A percentile compares a stretch with the other conserved stretches of the same genome.
Evolutionary conservation across 2,329 filamentous ascomycete genomes (phyloP).

Genomic region (Colletotrichum godetiae): DNA sequence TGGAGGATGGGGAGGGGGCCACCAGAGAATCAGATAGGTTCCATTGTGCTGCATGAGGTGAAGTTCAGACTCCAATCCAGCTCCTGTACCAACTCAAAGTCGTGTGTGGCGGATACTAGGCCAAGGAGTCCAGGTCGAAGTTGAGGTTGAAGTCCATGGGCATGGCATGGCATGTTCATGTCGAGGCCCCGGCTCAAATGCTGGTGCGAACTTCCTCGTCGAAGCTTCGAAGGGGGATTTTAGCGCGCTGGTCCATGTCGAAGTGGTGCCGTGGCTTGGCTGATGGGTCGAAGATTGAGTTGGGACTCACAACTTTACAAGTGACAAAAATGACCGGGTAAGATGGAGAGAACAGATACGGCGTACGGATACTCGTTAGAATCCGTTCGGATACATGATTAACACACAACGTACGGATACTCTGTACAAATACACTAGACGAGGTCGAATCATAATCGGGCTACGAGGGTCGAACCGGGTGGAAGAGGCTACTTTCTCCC

Average conservation of each 20-base stretch:
- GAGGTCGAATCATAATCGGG: not conserved
- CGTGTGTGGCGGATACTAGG: not conserved
- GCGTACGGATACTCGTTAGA: too few relatives aligned
- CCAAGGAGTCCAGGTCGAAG: not conserved
- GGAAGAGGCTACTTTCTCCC: conserved; percentile 9
- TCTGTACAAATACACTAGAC: not conserved
- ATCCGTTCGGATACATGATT: too few relatives aligned
- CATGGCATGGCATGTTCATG: not conserved
- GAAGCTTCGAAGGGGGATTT: not conserved
- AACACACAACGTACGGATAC: too few relatives aligned
- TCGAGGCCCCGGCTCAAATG: not conserved
- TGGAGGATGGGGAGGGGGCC: not conserved
- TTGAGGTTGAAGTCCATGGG: not conserved
- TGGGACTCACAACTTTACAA: not conserved
- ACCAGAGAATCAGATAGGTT: conserved; percentile 3
- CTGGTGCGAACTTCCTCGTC: not conserved
- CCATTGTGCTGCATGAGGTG: not conserved
- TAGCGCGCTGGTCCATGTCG: not conserved
- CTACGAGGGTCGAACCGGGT: not conserved
- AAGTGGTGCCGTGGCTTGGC: not conserved
- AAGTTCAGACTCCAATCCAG: not conserved
- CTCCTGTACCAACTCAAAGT: not conserved
- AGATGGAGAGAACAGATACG: not conserved
- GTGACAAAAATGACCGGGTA: not conserved
- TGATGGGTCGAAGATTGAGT: not conserved